Base-by-base conservation (phyloP, 148 eudicot species). In the Nepenthes mirabilis region DNA sequence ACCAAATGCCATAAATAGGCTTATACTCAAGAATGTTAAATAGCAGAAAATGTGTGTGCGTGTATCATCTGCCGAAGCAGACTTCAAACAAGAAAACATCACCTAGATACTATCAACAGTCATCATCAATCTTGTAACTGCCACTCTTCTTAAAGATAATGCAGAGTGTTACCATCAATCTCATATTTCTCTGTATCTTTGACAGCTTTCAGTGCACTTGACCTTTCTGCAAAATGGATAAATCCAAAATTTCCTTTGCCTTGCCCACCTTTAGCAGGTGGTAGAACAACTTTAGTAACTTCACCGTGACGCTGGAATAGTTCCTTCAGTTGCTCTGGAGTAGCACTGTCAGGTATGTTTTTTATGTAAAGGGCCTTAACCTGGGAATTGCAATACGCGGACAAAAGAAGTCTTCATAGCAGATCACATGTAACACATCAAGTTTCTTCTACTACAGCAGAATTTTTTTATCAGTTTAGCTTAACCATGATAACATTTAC, bases 331-430 rank as follows among this genome's bases (percentile, higher is more conserved):
- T 80, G 88, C 57, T 93, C 98, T 67, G 82, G 73, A 33, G 94
- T 66, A 14, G 95, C 79, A 76, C 67, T 81, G 59, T 88, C 96
- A 8, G 98, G 98, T 73, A 93, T 86, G 68, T 88, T 93, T 76
- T 93, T 93, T 69, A 93, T 88, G 79, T 93, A 93, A 32, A 93
- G 91, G 64, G 96, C 98, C 77, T 93, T 93, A 12, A 93, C 98
- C 98, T 93, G 83, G 68, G 62, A 59, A 64, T 58, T 49, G 4
- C 45, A 40, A 40, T 40, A 40, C 45, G 8, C 0, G 4, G 45
- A 40, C 45, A 40, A 40, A 40, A 3, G 4, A 40, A 40, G 45
- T 40, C 45, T 8, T 40, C 8, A 40, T 4, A 40, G 45, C 23
- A 23, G 0, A 8, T 8, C 45, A 40, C 4, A 1, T 3, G 4